These are phyloP conservation scores for Vickermania ingenoplastis DNA, from an alignment of 208 protist genomes.

Conservation along the genomic window DNA sequence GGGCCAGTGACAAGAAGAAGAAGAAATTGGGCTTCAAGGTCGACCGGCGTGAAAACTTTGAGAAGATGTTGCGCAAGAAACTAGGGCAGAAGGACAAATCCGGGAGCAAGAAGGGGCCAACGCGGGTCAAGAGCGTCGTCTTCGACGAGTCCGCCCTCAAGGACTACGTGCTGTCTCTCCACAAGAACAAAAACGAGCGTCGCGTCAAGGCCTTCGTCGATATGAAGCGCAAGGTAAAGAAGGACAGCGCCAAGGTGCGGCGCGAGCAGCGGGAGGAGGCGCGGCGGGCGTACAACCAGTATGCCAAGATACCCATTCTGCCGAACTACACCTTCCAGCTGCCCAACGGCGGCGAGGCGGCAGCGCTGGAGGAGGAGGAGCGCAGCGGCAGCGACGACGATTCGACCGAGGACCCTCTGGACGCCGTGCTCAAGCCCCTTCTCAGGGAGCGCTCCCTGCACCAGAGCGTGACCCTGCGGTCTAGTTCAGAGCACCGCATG, in stretches of 20 bases:
- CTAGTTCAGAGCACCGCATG: constrained; percentile 47
- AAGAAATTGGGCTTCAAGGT: constrained; percentile 81
- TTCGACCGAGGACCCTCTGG: not conserved
- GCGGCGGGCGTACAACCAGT: constrained; percentile 76
- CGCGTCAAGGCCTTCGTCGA: constrained; percentile 83
- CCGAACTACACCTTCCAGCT: constrained; percentile 80
- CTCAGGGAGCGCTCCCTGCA: constrained; percentile 15
- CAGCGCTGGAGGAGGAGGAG: constrained; percentile 14
- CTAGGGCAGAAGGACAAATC: constrained; percentile 18
- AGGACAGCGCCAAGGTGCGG: constrained; percentile 55
- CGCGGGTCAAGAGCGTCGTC: constrained; percentile 37
- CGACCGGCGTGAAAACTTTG: constrained; percentile 70
- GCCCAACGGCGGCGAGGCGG: constrained; percentile 17
- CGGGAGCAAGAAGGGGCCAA: constrained; percentile 13
- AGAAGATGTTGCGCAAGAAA: constrained; percentile 36
- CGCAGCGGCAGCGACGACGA: not conserved
- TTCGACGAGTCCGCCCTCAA: constrained; percentile 56
- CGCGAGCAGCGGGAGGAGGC: constrained; percentile 78
- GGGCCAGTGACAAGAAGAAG: constrained; percentile 32
- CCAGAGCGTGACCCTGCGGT: constrained; percentile 5
- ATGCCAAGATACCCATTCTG: constrained; percentile 73
- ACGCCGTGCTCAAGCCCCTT: constrained; percentile 3
- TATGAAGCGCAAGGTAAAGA: constrained; percentile 50
- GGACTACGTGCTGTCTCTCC: constrained; percentile 67
- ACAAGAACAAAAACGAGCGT: constrained; percentile 83